These are phyloP conservation scores for Myxozyma vanderwaltii DNA, from an alignment of 805 yeast species.

Conservation along the genomic window DNA sequence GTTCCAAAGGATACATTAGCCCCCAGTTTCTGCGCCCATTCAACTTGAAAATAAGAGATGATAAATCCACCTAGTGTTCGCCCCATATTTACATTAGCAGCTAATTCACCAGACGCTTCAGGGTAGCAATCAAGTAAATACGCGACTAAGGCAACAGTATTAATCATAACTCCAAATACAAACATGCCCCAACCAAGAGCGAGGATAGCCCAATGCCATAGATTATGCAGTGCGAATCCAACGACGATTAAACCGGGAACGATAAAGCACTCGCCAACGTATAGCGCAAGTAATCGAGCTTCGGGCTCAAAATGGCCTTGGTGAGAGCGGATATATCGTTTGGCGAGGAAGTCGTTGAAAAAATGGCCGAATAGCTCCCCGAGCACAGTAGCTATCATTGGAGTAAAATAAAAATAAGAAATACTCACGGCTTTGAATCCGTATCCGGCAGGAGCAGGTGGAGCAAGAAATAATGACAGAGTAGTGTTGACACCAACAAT, in stretches of 20 bases:
- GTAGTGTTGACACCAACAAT: conserved; percentile 11
- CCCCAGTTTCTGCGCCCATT: conserved; percentile 11
- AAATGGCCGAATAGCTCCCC: conserved; percentile 13
- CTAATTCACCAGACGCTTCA: conserved; percentile 15
- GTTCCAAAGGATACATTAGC: conserved; percentile 5
- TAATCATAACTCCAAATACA: conserved; percentile 12
- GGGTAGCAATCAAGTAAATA: conserved; percentile 12
- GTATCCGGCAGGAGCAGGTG: conserved; percentile 9
- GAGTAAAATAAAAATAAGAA: conserved; percentile 12
- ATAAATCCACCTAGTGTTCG: conserved; percentile 13
- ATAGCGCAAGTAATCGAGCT: conserved; percentile 4
- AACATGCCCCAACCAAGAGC: conserved; percentile 18
- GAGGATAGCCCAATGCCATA: conserved; percentile 11
- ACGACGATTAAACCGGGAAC: conserved; percentile 10
- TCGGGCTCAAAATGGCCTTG: conserved; percentile 16
- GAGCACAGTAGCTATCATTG: conserved; percentile 12
- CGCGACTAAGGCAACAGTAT: conserved; percentile 9
- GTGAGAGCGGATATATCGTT: conserved; percentile 8
- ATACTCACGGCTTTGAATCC: conserved; percentile 5
- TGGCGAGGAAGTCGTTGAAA: conserved; percentile 10
- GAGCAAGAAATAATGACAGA: conserved; percentile 5
- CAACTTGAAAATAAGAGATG: conserved; percentile 7
- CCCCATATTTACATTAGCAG: conserved; percentile 6
- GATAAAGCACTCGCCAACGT: conserved; percentile 3
- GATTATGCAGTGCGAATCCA: conserved; percentile 9